A percentile compares a stretch with the other conserved stretches of the same genome.
These are phyloP conservation scores for Calonectria fujianensis DNA, from an alignment of 2,329 filamentous ascomycete species.

Conservation along the genomic window DNA sequence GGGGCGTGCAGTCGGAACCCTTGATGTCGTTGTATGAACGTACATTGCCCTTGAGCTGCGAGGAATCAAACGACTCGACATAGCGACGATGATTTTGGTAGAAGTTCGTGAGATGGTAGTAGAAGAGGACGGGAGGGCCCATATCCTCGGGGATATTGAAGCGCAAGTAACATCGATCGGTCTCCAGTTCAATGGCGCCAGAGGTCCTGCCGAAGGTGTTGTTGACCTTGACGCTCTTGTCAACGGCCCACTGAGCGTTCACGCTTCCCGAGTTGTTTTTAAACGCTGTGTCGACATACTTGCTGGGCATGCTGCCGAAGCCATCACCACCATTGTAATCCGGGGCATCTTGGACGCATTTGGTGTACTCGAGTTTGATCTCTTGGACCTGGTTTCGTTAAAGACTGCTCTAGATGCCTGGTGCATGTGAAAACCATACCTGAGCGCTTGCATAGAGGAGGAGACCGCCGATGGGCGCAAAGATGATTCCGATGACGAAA, in stretches of 20 bases:
- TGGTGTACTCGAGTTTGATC: slow-evolving; percentile 91
- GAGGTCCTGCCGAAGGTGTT: slow-evolving; percentile 36
- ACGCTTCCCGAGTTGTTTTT: slow-evolving; percentile 69
- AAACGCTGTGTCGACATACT: slow-evolving; percentile 82
- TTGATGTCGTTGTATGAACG: slow-evolving; percentile 77
- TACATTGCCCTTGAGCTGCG: slow-evolving; percentile 85
- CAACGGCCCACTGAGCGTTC: slow-evolving; percentile 66
- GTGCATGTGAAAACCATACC: slow-evolving; percentile 67
- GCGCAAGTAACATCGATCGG: slow-evolving; percentile 80
- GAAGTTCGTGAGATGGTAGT: slow-evolving; percentile 97
- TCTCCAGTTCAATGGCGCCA: slow-evolving; percentile 56
- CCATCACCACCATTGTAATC: slow-evolving; percentile 54
- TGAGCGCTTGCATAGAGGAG: slow-evolving; percentile 89
- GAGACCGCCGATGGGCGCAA: slow-evolving; percentile 92
- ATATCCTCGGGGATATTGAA: slow-evolving; percentile 89
- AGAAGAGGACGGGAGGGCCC: slow-evolving; percentile 89
- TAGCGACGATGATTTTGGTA: slow-evolving; percentile 99
- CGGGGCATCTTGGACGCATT: slow-evolving; percentile 78
- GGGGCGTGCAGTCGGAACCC: slow-evolving; percentile 83
- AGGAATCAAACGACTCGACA: slow-evolving; percentile 89
- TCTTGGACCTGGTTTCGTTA: slow-evolving; percentile 83
- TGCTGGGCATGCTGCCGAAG: slow-evolving; percentile 72
- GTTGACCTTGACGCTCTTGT: slow-evolving; percentile 63
- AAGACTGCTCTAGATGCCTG: background rate
- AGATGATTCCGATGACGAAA: slow-evolving; percentile 92